Conservation (phyloP, 441 rosid genomes). For the Arabidopsis hybrid region DNA sequence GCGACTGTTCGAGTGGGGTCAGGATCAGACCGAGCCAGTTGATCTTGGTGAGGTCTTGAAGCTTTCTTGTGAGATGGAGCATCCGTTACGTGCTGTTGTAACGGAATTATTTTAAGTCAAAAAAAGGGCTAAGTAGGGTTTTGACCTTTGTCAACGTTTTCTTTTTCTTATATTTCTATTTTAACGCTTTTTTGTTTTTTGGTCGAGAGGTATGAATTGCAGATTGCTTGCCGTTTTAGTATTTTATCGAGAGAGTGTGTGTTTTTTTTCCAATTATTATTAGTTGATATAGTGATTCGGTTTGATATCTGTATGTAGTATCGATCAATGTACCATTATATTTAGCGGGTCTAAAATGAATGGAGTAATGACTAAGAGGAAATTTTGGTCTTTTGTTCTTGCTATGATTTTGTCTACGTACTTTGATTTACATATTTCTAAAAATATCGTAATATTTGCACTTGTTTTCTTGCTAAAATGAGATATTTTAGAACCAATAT, state of each 20-base stretch:
- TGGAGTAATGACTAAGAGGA: neutral
- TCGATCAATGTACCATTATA: conserved; percentile 10
- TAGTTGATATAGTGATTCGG: conserved; percentile 5
- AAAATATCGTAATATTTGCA: conserved; percentile 25
- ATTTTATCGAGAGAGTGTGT: neutral
- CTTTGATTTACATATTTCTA: conserved; percentile 1
- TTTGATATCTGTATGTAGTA: conserved; percentile 14
- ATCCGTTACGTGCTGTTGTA: conserved; percentile 58
- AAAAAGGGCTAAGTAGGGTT: conserved; percentile 23
- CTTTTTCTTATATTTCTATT: neutral
- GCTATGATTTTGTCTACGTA: conserved; percentile 16
- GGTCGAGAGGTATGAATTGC: conserved; percentile 18
- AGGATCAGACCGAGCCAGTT: conserved; percentile 49
- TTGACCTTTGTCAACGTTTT: conserved; percentile 25
- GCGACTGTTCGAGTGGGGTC: conserved; percentile 61
- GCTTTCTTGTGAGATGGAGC: conserved; percentile 81
- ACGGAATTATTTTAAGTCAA: conserved; percentile 29
- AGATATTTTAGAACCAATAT: conserved; percentile 29
- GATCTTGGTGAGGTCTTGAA: conserved; percentile 66
- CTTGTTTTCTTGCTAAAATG: conserved; percentile 26
- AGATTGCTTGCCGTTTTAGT: conserved; percentile 17
- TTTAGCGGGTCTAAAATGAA: conserved; percentile 17
- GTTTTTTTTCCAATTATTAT: neutral
- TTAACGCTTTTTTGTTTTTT: neutral
- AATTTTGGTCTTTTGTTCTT: conserved; percentile 14